Evolutionary conservation across 495 filamentous ascomycete genomes (phyloP).

Genomic region (Neurospora sp.): DNA sequence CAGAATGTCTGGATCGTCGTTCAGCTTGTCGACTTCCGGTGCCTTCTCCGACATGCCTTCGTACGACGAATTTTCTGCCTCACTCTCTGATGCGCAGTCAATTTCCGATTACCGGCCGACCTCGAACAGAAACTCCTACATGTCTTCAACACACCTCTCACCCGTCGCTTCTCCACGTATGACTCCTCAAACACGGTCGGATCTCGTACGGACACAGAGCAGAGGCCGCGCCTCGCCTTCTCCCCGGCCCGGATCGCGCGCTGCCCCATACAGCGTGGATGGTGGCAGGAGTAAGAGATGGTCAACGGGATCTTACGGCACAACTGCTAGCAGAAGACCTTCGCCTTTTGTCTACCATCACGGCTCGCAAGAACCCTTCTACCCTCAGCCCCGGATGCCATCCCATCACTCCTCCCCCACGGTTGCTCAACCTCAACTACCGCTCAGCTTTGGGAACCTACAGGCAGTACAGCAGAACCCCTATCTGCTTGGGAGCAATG

Average conservation of each 20-base stretch:
- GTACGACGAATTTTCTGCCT: conserved; percentile 49
- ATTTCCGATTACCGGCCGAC: conserved; percentile 46
- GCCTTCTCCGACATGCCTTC: conserved; percentile 47
- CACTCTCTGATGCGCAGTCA: conserved; percentile 45
- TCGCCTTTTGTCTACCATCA: conserved; percentile 46
- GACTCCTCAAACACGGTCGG: conserved; percentile 44
- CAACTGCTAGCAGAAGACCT: conserved; percentile 38
- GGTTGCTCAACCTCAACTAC: conserved; percentile 40
- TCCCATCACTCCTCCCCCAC: conserved; percentile 46
- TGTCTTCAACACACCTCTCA: conserved; percentile 49
- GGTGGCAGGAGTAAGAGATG: conserved; percentile 54
- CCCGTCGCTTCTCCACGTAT: conserved; percentile 50
- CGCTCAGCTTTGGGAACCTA: conserved; percentile 41
- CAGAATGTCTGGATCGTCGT: conserved; percentile 49
- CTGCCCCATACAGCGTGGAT: conserved; percentile 54
- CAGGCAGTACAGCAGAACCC: conserved; percentile 44
- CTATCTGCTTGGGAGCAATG: conserved; percentile 36
- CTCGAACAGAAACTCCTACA: conserved; percentile 47
- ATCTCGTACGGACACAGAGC: conserved; percentile 48
- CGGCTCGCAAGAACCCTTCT: conserved; percentile 37
- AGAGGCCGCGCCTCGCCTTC: conserved; percentile 56
- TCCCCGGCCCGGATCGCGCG: conserved; percentile 50
- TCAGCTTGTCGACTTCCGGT: conserved; percentile 47
- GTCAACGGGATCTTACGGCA: conserved; percentile 58
- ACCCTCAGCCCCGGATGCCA: conserved; percentile 33